Evolutionary conservation across 495 filamentous ascomycete genomes (phyloP).

Genomic region (Hypoxylon trugodes): DNA sequence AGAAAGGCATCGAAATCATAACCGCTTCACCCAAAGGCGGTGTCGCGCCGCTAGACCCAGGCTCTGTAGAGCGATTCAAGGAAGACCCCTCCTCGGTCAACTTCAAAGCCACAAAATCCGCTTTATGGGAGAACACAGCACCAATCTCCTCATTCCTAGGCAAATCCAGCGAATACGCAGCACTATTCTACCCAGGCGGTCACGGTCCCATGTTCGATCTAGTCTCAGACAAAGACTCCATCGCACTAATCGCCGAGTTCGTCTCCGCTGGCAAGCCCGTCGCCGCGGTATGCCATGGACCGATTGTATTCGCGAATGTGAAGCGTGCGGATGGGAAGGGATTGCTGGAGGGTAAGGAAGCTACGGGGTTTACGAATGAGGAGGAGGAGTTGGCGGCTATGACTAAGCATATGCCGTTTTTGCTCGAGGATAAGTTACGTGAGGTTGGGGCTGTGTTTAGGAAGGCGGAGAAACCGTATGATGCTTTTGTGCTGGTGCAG

Average conservation of each 20-base stretch:
- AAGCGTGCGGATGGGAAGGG: constrained; percentile 59
- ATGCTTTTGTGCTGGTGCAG: constrained; percentile 66
- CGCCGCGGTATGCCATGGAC: constrained; percentile 74
- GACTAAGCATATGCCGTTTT: constrained; percentile 65
- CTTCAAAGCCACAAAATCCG: constrained; percentile 63
- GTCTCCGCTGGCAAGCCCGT: constrained; percentile 67
- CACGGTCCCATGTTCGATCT: constrained; percentile 86
- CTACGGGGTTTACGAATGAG: constrained; percentile 73
- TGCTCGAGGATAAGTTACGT: constrained; percentile 67
- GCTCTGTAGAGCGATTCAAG: constrained; percentile 68
- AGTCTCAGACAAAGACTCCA: constrained; percentile 56
- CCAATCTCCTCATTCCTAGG: constrained; percentile 61
- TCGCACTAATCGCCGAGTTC: constrained; percentile 69
- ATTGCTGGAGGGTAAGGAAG: constrained; percentile 62
- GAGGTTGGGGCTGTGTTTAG: constrained; percentile 61
- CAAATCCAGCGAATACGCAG: constrained; percentile 68
- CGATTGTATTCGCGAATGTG: constrained; percentile 67
- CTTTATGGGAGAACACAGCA: constrained; percentile 70
- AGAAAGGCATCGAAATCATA: constrained; percentile 61
- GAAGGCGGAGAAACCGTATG: constrained; percentile 68
- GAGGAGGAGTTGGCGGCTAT: constrained; percentile 68
- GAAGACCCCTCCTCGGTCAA: constrained; percentile 58
- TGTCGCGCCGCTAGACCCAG: constrained; percentile 70
- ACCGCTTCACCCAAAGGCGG: constrained; percentile 76
- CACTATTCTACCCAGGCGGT: constrained; percentile 77